Evolutionary conservation across 176 grass and related monocot species (phyloP).

Genomic region (Elymus sibiricus): DNA sequence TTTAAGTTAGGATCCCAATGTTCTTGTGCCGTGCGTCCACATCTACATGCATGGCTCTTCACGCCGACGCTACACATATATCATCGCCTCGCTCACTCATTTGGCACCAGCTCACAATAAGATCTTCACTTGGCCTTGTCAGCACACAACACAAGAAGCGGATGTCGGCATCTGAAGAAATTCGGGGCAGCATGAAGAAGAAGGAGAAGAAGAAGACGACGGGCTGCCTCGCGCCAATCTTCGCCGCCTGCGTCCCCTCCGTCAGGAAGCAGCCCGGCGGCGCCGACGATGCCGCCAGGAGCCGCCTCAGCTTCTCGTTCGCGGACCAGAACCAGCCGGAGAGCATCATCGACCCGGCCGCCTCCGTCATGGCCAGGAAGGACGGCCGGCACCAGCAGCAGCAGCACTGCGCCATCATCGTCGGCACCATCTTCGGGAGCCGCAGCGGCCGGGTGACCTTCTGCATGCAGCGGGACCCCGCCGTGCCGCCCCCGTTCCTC

Average conservation of each 20-base stretch:
- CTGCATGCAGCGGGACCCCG: constrained; percentile 53
- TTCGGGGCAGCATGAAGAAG: constrained; percentile 19
- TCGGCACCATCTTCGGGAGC: constrained; percentile 54
- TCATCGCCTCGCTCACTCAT: neutral
- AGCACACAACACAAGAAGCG: no score
- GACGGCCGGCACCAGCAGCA: neutral
- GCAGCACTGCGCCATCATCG: constrained; percentile 33
- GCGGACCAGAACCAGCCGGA: constrained; percentile 21
- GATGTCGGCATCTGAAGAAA: neutral
- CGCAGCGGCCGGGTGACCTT: constrained; percentile 42
- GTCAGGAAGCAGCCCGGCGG: neutral
- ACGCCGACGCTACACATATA: neutral
- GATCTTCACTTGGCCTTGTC: neutral
- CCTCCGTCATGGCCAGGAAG: constrained; percentile 21
- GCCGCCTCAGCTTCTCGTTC: constrained; percentile 47
- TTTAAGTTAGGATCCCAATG: neutral
- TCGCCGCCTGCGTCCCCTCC: constrained; percentile 31
- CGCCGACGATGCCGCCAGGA: constrained; percentile 20
- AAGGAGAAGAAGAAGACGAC: constrained; percentile 31
- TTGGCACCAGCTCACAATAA: neutral
- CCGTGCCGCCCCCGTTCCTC: constrained; percentile 44
- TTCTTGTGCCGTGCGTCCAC: neutral
- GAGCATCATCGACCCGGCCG: constrained; percentile 55
- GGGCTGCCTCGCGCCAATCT: constrained; percentile 26
- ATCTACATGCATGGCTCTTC: neutral